Evolutionary conservation across 2,329 filamentous ascomycete species (phyloP).

Genomic region (Ustulina deusta): DNA sequence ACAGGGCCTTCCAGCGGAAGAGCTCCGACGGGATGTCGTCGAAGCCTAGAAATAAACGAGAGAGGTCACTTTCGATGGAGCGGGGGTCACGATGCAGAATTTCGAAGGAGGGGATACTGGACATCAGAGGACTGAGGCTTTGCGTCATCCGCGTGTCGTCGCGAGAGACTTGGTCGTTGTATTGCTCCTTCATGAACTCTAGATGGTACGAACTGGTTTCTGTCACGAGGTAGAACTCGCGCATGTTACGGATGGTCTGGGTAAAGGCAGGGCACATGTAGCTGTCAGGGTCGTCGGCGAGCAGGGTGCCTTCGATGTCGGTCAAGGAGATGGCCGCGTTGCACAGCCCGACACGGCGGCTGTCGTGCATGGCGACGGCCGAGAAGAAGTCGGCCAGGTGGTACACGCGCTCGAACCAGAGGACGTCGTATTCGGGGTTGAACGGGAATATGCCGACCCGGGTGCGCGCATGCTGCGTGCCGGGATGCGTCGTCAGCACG

Average conservation of each 20-base stretch:
- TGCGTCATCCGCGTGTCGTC: neutral
- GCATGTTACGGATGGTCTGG: conserved; percentile 14
- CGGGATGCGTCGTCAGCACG: conserved; percentile 8
- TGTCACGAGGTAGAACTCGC: conserved; percentile 24
- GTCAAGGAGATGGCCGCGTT: conserved; percentile 6
- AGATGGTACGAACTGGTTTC: conserved; percentile 12
- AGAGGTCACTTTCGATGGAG: neutral
- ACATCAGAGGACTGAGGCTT: conserved; percentile 17
- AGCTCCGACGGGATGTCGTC: neutral
- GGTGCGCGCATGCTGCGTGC: neutral
- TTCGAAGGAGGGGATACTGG: conserved; percentile 13
- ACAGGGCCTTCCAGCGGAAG: conserved; percentile 3
- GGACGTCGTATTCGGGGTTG: conserved; percentile 27
- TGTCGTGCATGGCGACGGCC: conserved; percentile 8
- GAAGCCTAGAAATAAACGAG: conserved; percentile 15
- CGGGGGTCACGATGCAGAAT: conserved; percentile 20
- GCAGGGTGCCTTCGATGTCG: neutral
- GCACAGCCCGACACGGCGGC: conserved; percentile 23
- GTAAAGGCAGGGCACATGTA: conserved; percentile 6
- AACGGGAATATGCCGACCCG: conserved; percentile 13
- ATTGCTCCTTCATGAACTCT: neutral
- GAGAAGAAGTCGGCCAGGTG: conserved; percentile 12
- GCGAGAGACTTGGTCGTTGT: neutral
- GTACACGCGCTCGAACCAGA: conserved; percentile 1
- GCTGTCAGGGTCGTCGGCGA: neutral